These are phyloP conservation scores for Silene noctiflora DNA, from an alignment of 179 eudicot species.

Conservation along the genomic window DNA sequence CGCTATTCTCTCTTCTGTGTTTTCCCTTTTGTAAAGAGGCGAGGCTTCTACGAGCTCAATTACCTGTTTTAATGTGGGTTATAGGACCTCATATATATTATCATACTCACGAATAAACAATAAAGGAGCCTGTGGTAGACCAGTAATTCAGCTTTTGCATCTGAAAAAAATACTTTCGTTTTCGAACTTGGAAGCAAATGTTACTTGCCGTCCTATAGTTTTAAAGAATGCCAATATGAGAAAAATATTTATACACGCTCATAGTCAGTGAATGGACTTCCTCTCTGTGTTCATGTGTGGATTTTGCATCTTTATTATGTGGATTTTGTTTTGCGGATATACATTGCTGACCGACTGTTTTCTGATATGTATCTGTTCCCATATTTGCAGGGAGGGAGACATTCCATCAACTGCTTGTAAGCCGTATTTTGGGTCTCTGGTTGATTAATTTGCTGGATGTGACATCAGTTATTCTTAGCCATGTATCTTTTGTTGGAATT, in stretches of 20 bases:
- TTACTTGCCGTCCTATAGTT: background rate
- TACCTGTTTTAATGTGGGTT: background rate
- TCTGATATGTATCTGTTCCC: conserved; percentile 9
- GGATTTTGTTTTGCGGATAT: background rate
- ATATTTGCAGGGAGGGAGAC: conserved; percentile 70
- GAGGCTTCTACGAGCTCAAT: background rate
- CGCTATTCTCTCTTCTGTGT: background rate
- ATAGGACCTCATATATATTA: background rate
- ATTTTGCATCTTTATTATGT: conserved; percentile 4
- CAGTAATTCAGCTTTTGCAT: background rate
- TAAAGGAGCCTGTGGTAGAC: background rate
- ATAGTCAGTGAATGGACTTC: background rate
- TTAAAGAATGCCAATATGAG: background rate
- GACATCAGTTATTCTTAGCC: background rate
- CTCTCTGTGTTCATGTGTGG: background rate
- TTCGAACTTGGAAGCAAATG: background rate
- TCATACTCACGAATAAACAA: background rate
- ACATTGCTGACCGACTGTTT: background rate
- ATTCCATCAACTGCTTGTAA: conserved; percentile 68
- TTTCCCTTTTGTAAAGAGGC: background rate
- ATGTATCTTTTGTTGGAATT: conserved; percentile 6
- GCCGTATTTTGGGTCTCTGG: conserved; percentile 21
- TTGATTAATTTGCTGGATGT: background rate
- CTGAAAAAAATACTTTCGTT: background rate
- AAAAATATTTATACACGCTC: no score